These are phyloP conservation scores for Sambucus nigra DNA, from an alignment of 129 eudicot genomes.

Conservation along the genomic window DNA sequence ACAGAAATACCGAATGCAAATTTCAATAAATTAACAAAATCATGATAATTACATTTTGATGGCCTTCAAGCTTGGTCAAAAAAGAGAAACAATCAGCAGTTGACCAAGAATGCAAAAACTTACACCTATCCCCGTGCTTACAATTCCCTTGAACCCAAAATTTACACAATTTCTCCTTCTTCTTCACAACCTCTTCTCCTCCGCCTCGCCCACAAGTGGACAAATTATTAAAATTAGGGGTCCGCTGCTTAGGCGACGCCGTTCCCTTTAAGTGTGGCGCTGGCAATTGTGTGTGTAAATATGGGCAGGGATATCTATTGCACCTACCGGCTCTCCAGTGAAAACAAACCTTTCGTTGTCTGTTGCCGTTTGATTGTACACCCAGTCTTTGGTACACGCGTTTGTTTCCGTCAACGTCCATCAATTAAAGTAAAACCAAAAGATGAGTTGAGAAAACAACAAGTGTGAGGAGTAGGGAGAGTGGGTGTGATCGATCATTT, in stretches of 20 bases:
- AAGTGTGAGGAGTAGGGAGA: no score
- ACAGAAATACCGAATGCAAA: no score
- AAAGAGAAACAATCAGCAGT: constrained; percentile 45
- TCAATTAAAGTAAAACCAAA: neutral
- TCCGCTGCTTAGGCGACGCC: constrained; percentile 17
- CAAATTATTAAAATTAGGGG: constrained; percentile 17
- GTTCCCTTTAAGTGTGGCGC: neutral
- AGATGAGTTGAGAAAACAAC: no score
- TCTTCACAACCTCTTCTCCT: constrained; percentile 23
- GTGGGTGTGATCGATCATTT: no score
- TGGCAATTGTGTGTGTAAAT: constrained; percentile 40
- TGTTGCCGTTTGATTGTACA: neutral
- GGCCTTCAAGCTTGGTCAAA: constrained; percentile 70
- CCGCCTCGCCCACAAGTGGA: constrained; percentile 27
- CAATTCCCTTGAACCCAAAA: constrained; percentile 53
- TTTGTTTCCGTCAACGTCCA: constrained; percentile 39
- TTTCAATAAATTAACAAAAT: neutral
- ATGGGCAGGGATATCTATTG: constrained; percentile 34
- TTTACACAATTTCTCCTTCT: constrained; percentile 39
- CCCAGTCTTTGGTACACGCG: constrained; percentile 31
- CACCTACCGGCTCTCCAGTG: constrained; percentile 38
- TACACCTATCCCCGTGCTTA: constrained; percentile 39
- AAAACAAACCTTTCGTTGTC: constrained; percentile 30
- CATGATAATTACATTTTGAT: constrained; percentile 24
- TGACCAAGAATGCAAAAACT: constrained; percentile 46